A percentile compares a stretch with the other conserved stretches of the same genome.
Conservation (phyloP, 805 yeast genomes). For the Blastobotrys parvus region DNA sequence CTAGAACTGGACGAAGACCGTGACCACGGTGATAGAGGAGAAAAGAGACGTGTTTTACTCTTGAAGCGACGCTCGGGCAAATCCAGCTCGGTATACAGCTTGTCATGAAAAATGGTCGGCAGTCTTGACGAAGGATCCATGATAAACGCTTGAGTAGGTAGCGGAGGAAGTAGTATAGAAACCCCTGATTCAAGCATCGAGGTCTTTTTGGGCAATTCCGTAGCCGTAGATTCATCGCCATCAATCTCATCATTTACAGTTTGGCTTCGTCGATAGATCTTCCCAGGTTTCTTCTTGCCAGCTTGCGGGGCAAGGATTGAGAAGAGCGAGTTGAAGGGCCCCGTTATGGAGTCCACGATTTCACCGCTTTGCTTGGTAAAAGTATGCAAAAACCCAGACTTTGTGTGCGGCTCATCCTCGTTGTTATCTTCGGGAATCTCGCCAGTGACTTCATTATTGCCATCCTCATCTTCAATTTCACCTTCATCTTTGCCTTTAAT, state of each 20-base stretch:
- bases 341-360: slow-evolving; percentile 6
- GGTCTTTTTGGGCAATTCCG: slow-evolving; percentile 44
- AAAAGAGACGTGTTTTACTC: slow-evolving; percentile 5
- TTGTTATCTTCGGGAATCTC: slow-evolving; percentile 12
- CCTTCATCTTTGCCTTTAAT: not conserved
- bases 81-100: slow-evolving; percentile 56
- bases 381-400: not conserved
- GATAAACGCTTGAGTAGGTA: slow-evolving; percentile 61
- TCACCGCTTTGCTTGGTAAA: slow-evolving; percentile 2
- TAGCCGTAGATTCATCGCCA: slow-evolving; percentile 14
- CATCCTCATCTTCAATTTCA: not conserved
- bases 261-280: slow-evolving; percentile 22
- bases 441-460: slow-evolving; percentile 14
- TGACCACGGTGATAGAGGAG: not conserved
- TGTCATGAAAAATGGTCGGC: slow-evolving; percentile 72
- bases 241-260: slow-evolving; percentile 10
- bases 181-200: slow-evolving; percentile 75
- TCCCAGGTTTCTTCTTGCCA: slow-evolving; percentile 17
- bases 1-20: slow-evolving; percentile 3
- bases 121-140: slow-evolving; percentile 59
- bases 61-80: slow-evolving; percentile 47
- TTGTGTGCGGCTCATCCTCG: not conserved
- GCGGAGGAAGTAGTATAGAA: slow-evolving; percentile 68
- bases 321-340: slow-evolving; percentile 17
- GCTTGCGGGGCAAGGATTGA: slow-evolving; percentile 27